Evolutionary conservation across 805 yeast genomes (phyloP).

Genomic region (Ogataea nonfermentans): DNA sequence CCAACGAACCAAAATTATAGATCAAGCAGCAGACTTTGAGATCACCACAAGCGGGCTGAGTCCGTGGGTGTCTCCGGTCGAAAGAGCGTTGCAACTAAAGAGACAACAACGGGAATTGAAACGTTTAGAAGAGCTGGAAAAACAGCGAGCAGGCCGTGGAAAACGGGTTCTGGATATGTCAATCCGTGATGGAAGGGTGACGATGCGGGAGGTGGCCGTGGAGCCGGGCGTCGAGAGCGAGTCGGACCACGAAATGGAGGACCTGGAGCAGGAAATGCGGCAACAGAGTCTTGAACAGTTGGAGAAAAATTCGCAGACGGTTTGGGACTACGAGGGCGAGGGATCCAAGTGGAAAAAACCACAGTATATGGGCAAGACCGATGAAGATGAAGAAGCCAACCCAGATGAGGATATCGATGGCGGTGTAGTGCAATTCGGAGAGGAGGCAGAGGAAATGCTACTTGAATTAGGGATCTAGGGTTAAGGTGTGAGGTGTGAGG

Average conservation of each 20-base stretch:
- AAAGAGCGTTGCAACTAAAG: constrained; percentile 82
- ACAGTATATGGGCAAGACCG: constrained; percentile 23
- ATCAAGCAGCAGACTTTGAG: constrained; percentile 87
- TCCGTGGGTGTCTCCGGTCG: constrained; percentile 84
- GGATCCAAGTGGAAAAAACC: constrained; percentile 51
- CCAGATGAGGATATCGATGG: constrained; percentile 13
- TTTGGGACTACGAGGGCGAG: constrained; percentile 65
- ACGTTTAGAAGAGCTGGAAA: constrained; percentile 57
- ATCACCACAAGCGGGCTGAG: constrained; percentile 49
- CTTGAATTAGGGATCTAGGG: constrained; percentile 25
- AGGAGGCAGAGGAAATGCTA: constrained; percentile 29
- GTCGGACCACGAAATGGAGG: constrained; percentile 37
- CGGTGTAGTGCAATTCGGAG: constrained; percentile 32
- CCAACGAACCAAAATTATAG: constrained; percentile 89
- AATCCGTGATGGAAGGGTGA: constrained; percentile 77
- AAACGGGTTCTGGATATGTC: constrained; percentile 73
- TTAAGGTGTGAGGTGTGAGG: constrained; percentile 16
- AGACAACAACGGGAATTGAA: constrained; percentile 77
- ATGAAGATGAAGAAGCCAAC: constrained; percentile 3
- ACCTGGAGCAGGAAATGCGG: constrained; percentile 35
- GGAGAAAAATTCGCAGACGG: constrained; percentile 32
- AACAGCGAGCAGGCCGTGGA: constrained; percentile 68
- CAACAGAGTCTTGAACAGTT: constrained; percentile 32
- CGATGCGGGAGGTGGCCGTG: constrained; percentile 48
- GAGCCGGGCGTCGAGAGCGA: constrained; percentile 26